Percentiles rank a stretch among this genome's conserved stretches.
Evolutionary conservation across 2,329 filamentous ascomycete genomes (phyloP).

Genomic region (Paraphaeosphaeria sporulosa): DNA sequence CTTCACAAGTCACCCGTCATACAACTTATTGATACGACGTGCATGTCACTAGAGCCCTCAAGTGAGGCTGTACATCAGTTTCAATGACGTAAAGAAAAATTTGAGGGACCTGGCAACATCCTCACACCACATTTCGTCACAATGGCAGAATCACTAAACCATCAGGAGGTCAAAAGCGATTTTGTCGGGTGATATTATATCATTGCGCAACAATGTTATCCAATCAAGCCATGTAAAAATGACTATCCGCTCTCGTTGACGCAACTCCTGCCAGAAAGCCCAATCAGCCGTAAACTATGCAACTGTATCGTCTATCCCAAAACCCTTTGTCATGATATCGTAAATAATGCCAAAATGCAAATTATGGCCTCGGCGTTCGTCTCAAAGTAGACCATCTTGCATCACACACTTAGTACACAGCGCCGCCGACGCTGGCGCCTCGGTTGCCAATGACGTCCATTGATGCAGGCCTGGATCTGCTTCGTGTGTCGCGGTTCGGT

Average conservation of each 20-base stretch:
- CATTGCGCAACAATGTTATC: too few relatives aligned
- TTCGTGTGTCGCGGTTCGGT: neutral
- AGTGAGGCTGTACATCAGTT: neutral
- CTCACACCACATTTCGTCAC: too few relatives aligned
- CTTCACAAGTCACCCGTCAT: too few relatives aligned
- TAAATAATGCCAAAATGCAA: neutral
- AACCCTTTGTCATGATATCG: neutral
- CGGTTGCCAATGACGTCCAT: conserved; percentile 8
- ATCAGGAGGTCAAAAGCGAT: too few relatives aligned
- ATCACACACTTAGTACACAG: neutral
- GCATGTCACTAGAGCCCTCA: neutral
- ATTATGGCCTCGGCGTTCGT: neutral
- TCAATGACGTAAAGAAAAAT: too few relatives aligned
- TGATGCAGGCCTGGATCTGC: neutral
- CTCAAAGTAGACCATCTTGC: neutral
- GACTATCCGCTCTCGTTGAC: neutral
- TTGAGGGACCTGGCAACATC: too few relatives aligned
- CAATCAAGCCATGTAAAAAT: too few relatives aligned
- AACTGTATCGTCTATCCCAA: neutral
- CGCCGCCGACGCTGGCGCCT: conserved; percentile 1
- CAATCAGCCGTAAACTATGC: neutral
- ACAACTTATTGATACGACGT: too few relatives aligned
- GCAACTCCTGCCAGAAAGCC: neutral
- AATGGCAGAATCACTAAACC: too few relatives aligned
- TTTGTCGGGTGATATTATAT: too few relatives aligned